Evolutionary conservation across 2,329 filamentous ascomycete genomes (phyloP).

Genomic region (Ascosphaera apis): DNA sequence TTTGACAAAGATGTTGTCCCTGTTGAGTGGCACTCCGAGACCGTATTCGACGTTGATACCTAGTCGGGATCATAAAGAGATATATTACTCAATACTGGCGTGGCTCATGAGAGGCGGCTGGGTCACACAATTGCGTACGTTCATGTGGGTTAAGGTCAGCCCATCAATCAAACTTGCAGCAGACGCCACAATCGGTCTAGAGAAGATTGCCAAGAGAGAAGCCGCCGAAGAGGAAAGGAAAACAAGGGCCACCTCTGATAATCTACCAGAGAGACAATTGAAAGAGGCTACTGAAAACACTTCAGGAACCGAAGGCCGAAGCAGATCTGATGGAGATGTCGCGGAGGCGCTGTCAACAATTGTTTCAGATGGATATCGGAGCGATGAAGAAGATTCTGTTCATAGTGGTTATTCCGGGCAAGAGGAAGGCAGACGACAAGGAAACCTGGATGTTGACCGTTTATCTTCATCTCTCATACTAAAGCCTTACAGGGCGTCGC

Average conservation of each 20-base stretch:
- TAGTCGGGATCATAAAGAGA: constrained; percentile 62
- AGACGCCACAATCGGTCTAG: constrained; percentile 44
- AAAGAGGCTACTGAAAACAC: neutral
- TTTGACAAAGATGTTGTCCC: constrained; percentile 66
- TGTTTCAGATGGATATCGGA: neutral
- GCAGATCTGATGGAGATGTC: neutral
- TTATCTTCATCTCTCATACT: constrained; percentile 43
- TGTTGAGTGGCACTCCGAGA: constrained; percentile 56
- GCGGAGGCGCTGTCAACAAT: neutral
- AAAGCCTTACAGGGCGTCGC: constrained; percentile 55
- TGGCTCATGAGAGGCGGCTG: constrained; percentile 85
- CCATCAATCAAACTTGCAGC: constrained; percentile 66
- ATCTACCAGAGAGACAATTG: constrained; percentile 2
- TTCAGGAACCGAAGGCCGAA: neutral
- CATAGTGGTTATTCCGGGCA: constrained; percentile 9
- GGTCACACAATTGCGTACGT: constrained; percentile 82
- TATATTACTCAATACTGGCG: constrained; percentile 75
- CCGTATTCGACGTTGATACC: constrained; percentile 69
- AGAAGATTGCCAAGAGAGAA: constrained; percentile 38
- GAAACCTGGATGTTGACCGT: constrained; percentile 7
- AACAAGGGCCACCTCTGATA: constrained; percentile 24
- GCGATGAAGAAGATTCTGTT: constrained; percentile 14
- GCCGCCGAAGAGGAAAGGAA: constrained; percentile 46
- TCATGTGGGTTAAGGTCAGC: constrained; percentile 68
- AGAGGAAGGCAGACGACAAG: neutral